phyloP scores from a whole-genome alignment of 1,284 basidiomycete genomes.

The Cutaneotrichosporon mucoides region DNA sequence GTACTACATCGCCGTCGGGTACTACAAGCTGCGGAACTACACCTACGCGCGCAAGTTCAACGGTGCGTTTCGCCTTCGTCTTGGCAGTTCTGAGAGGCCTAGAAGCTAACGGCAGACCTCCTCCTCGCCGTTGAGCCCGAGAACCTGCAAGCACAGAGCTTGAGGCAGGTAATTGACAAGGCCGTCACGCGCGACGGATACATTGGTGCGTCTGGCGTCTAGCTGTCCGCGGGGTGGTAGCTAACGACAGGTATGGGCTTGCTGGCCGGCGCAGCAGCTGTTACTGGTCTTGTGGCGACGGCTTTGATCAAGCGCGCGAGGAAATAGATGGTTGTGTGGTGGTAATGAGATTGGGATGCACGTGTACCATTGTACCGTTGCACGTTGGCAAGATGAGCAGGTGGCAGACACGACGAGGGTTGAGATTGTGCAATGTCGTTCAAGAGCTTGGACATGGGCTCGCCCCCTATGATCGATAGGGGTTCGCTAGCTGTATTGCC shows the following conservation, averaged over 20 bases:
- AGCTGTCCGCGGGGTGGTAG: too few species aligned
- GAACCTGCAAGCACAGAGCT: conserved; percentile 88
- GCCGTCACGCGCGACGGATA: conserved; percentile 68
- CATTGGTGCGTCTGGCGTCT: conserved; percentile 52
- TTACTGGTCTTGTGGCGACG: conserved; percentile 77
- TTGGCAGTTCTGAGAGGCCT: background rate
- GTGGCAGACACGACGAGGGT: too few species aligned
- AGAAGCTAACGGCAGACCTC: conserved; percentile 57
- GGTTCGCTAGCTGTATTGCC: too few species aligned
- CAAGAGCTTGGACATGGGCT: too few species aligned
- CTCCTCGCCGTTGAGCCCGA: conserved; percentile 88
- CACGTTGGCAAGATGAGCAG: too few species aligned
- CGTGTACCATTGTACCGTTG: background rate
- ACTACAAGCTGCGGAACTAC: conserved; percentile 96
- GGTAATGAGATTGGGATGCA: background rate
- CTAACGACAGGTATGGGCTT: conserved; percentile 73
- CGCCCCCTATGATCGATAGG: too few species aligned
- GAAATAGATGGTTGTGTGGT: conserved; percentile 4
- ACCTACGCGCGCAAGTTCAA: conserved; percentile 92
- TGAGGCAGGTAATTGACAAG: conserved; percentile 78
- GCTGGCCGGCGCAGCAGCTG: conserved; percentile 79
- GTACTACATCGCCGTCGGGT: conserved; percentile 93
- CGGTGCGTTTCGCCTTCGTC: conserved; percentile 53
- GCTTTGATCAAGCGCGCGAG: conserved; percentile 77
- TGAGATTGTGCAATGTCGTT: too few species aligned